Conservation (phyloP, 495 filamentous ascomycete genomes). For the Xylaria scruposa region DNA sequence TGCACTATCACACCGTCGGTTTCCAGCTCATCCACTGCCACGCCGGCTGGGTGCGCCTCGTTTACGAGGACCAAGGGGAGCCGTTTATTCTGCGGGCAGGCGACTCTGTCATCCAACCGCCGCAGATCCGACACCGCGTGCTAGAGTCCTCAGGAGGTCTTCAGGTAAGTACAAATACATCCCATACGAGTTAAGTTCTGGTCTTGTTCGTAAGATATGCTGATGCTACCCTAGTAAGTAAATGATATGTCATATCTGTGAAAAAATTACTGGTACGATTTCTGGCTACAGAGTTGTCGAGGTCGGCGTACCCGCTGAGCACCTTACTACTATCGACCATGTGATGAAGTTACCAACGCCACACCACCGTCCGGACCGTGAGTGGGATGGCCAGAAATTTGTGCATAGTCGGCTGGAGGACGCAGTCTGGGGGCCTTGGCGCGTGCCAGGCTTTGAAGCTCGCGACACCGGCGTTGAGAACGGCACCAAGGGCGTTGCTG, state of each 20-base stretch:
- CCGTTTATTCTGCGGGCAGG: slow-evolving; percentile 24
- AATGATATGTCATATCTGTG: too few species aligned
- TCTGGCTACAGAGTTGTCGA: slow-evolving; percentile 1
- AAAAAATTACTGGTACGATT: too few species aligned
- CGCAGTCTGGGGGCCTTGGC: slow-evolving; percentile 21
- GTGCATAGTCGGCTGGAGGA: slow-evolving; percentile 19
- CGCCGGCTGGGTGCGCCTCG: slow-evolving; percentile 25
- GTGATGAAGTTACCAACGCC: slow-evolving; percentile 22
- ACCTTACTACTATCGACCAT: slow-evolving; percentile 22
- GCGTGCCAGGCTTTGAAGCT: slow-evolving; percentile 22
- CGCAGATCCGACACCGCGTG: slow-evolving; percentile 23
- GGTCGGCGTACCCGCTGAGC: slow-evolving; percentile 23
- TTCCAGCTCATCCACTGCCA: slow-evolving; percentile 28
- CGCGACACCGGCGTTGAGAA: slow-evolving; percentile 22
- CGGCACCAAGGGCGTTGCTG: slow-evolving; percentile 22
- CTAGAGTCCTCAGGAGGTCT: slow-evolving; percentile 20
- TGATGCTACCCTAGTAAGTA: too few species aligned
- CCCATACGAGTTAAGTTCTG: too few species aligned
- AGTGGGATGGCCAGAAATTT: slow-evolving; percentile 25
- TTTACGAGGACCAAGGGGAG: slow-evolving; percentile 24
- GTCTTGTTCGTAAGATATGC: too few species aligned
- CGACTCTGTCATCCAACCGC: slow-evolving; percentile 23
- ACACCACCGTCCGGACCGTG: slow-evolving; percentile 18
- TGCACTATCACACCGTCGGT: slow-evolving; percentile 22
- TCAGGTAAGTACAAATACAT: neutral